A percentile compares a stretch with the other conserved stretches of the same genome.
These are phyloP conservation scores for Alternaria arbusti DNA, from an alignment of 2,329 filamentous ascomycete genomes.

Conservation along the genomic window DNA sequence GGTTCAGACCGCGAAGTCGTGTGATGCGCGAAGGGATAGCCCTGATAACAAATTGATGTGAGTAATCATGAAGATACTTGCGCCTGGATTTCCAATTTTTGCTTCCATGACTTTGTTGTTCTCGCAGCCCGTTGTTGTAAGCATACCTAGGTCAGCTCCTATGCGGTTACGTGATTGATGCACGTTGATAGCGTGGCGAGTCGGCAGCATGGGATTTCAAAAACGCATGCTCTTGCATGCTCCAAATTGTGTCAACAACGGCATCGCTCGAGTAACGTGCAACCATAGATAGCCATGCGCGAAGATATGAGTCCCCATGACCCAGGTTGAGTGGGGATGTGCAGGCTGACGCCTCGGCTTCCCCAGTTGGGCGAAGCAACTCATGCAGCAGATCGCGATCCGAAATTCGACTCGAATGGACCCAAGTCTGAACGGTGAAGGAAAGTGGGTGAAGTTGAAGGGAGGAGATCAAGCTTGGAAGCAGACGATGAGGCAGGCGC, in stretches of 20 bases:
- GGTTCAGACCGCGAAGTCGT: not conserved
- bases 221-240: constrained; percentile 2
- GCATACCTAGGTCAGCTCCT: not conserved
- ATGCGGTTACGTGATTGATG: not conserved
- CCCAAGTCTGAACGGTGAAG: constrained; percentile 2
- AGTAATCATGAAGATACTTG: not conserved
- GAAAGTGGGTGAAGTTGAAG: not conserved
- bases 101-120: not conserved
- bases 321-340: constrained; percentile 6
- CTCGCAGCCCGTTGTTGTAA: not conserved
- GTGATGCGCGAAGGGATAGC: not conserved
- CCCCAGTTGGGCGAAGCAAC: not conserved
- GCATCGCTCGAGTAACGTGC: not conserved
- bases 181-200: not conserved
- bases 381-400: constrained; percentile 5
- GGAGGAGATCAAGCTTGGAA: not conserved
- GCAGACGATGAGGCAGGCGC: not conserved
- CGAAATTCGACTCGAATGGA: not conserved
- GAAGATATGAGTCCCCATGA: not conserved
- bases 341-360: constrained; percentile 1
- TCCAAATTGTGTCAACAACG: not conserved
- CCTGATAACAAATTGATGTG: not conserved
- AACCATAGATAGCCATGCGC: not conserved
- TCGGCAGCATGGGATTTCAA: constrained; percentile 2
- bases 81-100: not conserved